phyloP scores from a whole-genome alignment of 768 basidiomycete genomes.

The Bullera alba region DNA sequence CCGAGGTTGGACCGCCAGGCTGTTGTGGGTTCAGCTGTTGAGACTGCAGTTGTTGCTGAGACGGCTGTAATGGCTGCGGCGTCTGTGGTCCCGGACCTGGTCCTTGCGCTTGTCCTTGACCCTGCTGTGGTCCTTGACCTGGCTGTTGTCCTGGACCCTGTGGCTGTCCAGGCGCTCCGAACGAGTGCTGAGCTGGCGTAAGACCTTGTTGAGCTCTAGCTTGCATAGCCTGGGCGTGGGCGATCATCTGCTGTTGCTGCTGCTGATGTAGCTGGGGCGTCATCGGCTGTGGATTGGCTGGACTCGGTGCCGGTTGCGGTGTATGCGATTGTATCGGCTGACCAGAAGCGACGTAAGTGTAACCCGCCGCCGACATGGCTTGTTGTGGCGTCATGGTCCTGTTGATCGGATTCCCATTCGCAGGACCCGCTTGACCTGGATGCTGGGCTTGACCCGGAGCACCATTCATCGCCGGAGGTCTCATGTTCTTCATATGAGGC shows the following conservation, averaged over 20 bases:
- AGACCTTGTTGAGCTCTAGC: conserved; percentile 2
- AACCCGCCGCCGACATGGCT: no score
- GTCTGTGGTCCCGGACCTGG: neutral
- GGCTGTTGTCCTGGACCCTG: neutral
- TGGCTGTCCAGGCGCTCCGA: neutral
- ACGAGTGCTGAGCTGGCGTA: neutral
- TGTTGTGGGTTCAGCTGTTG: neutral
- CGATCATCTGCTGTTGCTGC: conserved; percentile 2
- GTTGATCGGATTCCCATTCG: no score
- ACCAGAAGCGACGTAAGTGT: no score
- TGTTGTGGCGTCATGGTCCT: no score
- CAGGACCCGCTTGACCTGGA: no score
- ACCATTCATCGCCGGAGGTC: no score
- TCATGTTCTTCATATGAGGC: no score
- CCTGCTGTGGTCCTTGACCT: neutral
- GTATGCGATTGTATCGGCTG: neutral
- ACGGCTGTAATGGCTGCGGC: no score
- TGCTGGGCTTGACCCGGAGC: neutral
- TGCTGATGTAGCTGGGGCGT: neutral
- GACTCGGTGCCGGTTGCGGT: neutral
- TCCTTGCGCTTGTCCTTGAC: neutral
- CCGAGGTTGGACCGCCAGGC: neutral
- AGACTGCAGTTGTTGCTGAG: conserved; percentile 9
- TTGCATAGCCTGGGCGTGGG: conserved; percentile 13
- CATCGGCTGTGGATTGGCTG: neutral